Conservation (phyloP, 2,329 filamentous ascomycete genomes). For the Cladosporium sp. region DNA sequence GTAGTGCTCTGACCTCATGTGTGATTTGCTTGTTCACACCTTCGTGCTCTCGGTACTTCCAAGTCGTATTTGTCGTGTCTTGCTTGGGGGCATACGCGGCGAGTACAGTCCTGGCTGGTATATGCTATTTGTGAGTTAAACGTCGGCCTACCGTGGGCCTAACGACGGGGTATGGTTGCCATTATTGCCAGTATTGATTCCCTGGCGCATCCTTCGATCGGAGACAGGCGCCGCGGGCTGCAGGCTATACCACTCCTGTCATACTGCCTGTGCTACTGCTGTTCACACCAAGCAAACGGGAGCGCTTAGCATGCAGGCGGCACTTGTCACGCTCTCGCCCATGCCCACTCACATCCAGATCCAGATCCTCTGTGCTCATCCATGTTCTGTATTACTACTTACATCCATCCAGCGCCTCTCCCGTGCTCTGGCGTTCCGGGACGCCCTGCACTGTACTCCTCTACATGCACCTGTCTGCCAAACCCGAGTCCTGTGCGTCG, state of each 20-base stretch:
- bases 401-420: slow-evolving; percentile 10
- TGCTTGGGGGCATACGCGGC: not conserved
- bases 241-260: slow-evolving; percentile 11
- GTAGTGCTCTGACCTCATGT: slow-evolving; percentile 7
- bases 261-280: not conserved
- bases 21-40: not conserved
- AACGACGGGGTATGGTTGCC: not conserved
- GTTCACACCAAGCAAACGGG: slow-evolving; percentile 1
- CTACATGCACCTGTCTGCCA: slow-evolving; percentile 1
- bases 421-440: not conserved
- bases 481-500: not conserved
- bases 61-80: not conserved
- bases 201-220: slow-evolving; percentile 3
- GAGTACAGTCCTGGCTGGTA: not conserved
- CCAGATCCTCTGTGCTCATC: not conserved
- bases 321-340: slow-evolving; percentile 7
- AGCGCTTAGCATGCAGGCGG: slow-evolving; percentile 15
- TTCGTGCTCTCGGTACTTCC: not conserved
- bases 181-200: not conserved
- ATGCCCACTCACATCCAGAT: not conserved
- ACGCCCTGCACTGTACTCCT: not conserved
- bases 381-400: not conserved
- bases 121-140: not conserved
- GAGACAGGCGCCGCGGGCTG: not conserved
- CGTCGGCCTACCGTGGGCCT: not conserved